Percentiles rank a stretch among this genome's conserved stretches.
Evolutionary conservation across 2,329 filamentous ascomycete species (phyloP).

Genomic region (Arthrinium phaeospermum): DNA sequence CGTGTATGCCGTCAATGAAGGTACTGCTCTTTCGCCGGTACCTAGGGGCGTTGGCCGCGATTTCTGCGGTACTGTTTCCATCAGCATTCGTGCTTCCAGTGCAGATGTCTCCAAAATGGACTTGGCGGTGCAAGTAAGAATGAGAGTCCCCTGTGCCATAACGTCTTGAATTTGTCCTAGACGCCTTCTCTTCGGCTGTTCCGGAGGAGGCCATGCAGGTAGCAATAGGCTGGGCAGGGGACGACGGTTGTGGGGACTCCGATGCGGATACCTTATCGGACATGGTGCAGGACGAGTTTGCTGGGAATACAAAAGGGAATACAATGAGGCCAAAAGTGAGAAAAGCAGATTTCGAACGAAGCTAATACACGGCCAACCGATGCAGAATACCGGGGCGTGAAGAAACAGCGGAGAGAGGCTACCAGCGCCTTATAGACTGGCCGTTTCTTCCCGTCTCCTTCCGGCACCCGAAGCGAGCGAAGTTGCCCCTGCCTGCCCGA

Average conservation of each 20-base stretch:
- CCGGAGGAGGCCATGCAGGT: background rate
- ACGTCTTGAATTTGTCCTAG: background rate
- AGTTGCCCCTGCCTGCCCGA: background rate
- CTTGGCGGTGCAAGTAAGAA: slow-evolving; percentile 23
- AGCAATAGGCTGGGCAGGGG: background rate
- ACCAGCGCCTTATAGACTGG: slow-evolving; percentile 14
- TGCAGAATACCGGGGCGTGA: slow-evolving; percentile 12
- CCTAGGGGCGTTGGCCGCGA: slow-evolving; percentile 86
- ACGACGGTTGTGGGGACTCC: background rate
- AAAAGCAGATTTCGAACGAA: slow-evolving; percentile 1
- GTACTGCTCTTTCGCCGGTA: slow-evolving; percentile 94
- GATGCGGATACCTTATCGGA: background rate
- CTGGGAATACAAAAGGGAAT: background rate
- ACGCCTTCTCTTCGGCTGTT: background rate
- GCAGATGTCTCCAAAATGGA: slow-evolving; percentile 29
- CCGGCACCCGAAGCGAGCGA: background rate
- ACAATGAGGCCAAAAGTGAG: background rate
- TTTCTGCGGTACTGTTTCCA: slow-evolving; percentile 77
- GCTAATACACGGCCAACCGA: slow-evolving; percentile 7
- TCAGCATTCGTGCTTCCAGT: slow-evolving; percentile 36
- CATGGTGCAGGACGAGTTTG: background rate
- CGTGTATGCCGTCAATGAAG: slow-evolving; percentile 96
- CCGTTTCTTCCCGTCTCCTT: slow-evolving; percentile 9
- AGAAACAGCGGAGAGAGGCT: slow-evolving; percentile 9
- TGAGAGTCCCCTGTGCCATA: slow-evolving; percentile 15